A percentile compares a stretch with the other conserved stretches of the same genome.
Evolutionary conservation across 2,329 filamentous ascomycete genomes (phyloP).

Genomic region (Aspergillus sp.): DNA sequence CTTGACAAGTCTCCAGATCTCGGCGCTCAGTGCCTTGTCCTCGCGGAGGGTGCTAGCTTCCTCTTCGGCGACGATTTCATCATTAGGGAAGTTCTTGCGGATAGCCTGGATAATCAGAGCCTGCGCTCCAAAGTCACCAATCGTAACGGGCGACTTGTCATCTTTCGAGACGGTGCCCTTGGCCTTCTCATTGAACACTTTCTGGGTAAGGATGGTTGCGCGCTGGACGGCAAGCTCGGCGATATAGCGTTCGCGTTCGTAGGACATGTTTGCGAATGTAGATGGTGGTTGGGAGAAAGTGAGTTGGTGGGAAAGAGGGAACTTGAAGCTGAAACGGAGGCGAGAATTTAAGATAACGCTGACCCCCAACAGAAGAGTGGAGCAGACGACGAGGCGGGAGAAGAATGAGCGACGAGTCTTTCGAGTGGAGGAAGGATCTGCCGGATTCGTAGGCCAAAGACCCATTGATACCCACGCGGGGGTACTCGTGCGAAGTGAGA

Average conservation of each 20-base stretch:
- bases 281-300: conserved; percentile 25
- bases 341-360: conserved; percentile 44
- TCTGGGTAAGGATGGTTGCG: conserved; percentile 74
- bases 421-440: conserved; percentile 27
- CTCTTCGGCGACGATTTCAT: conserved; percentile 94
- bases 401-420: conserved; percentile 28
- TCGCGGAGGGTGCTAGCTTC: conserved; percentile 80
- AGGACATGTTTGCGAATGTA: conserved; percentile 52
- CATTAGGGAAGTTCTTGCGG: conserved; percentile 83
- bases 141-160: conserved; percentile 95
- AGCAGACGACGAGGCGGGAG: conserved; percentile 39
- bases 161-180: conserved; percentile 95
- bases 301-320: conserved; percentile 38
- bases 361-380: conserved; percentile 50
- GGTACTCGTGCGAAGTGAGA: not conserved
- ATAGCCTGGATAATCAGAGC: conserved; percentile 93
- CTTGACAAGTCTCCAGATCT: conserved; percentile 84
- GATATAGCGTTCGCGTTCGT: conserved; percentile 77
- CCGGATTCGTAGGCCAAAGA: conserved; percentile 25
- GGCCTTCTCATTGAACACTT: conserved; percentile 82
- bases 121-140: conserved; percentile 97
- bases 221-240: conserved; percentile 89
- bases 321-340: conserved; percentile 48
- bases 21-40: conserved; percentile 69
- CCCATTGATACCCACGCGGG: conserved; percentile 20